Evolutionary conservation across 345 rosid genomes (phyloP).

Genomic region (Eucalyptus sp.): DNA sequence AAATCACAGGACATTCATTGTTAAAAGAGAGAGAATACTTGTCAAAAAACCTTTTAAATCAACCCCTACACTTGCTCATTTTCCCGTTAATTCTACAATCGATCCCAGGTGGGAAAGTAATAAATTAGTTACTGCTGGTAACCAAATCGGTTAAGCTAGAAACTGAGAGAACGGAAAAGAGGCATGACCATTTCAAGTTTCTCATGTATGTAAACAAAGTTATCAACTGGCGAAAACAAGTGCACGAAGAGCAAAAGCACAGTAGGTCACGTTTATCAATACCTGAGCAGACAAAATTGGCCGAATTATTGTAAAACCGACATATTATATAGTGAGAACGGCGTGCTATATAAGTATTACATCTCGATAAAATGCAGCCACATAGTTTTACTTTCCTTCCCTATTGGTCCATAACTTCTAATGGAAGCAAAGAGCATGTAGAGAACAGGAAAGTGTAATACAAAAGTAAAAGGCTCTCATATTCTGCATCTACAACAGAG

Average conservation of each 20-base stretch:
- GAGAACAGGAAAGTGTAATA: background rate
- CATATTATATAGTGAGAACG: background rate
- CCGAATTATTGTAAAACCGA: background rate
- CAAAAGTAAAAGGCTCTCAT: background rate
- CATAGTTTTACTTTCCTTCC: background rate
- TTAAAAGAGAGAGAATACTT: background rate
- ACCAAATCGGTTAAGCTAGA: background rate
- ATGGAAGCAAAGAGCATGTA: background rate
- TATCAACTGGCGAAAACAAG: background rate
- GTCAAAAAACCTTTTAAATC: background rate
- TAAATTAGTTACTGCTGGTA: background rate
- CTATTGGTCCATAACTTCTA: background rate
- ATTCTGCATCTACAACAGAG: conserved; percentile 4
- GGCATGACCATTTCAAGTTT: background rate
- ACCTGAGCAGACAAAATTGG: background rate
- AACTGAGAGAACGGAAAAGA: background rate
- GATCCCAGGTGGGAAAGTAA: background rate
- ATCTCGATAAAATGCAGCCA: background rate
- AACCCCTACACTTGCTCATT: background rate
- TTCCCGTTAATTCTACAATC: background rate
- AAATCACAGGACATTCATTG: background rate
- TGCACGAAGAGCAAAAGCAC: background rate
- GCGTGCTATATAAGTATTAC: background rate
- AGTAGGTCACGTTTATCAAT: background rate
- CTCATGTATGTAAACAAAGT: background rate